phyloP scores from a whole-genome alignment of 345 rosid species.

The Nephelium lappaceum region DNA sequence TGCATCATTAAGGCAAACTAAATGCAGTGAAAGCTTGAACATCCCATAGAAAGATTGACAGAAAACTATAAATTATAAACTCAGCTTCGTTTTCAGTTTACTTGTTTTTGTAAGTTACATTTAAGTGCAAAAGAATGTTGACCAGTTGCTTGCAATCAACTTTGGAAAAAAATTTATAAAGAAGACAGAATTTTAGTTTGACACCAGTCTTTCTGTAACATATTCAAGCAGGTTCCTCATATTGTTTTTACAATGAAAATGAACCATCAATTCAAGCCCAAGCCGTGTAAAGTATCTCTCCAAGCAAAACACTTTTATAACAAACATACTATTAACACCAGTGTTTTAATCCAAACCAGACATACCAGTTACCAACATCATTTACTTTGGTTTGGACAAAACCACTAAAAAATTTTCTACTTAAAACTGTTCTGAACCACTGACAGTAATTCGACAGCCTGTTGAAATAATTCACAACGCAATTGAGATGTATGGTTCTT shows the following conservation, averaged over 20 bases:
- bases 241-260: neutral
- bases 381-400: neutral
- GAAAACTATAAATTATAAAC: neutral
- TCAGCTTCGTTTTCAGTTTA: neutral
- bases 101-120: too few species aligned
- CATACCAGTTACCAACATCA: neutral
- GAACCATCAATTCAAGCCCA: neutral
- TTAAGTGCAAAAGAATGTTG: neutral
- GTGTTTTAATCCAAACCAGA: neutral
- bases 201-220: neutral
- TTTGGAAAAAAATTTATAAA: neutral
- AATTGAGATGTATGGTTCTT: neutral
- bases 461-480: neutral
- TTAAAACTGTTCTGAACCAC: neutral
- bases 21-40: too few species aligned
- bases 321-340: neutral
- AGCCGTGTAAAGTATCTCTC: neutral
- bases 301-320: neutral
- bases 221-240: neutral
- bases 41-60: too few species aligned
- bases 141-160: neutral
- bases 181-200: too few species aligned
- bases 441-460: neutral
- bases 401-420: neutral
- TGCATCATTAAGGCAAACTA: too few species aligned